A percentile compares a stretch with the other conserved stretches of the same genome.
Conservation (phyloP, 805 yeast species). For the Suhomyces prunicola region DNA sequence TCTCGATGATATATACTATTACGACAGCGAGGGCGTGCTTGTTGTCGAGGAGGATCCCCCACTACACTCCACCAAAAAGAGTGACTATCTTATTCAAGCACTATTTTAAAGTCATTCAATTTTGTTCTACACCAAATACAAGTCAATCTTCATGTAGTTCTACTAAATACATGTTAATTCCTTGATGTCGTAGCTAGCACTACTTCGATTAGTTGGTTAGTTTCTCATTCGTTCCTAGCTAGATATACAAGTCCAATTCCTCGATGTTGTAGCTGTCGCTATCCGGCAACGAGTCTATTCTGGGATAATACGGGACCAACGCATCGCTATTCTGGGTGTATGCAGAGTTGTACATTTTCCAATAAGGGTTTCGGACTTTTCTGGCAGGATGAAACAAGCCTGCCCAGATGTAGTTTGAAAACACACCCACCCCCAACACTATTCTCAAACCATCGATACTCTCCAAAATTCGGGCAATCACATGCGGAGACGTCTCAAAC, state of each 20-base stretch:
- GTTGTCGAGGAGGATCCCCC: not conserved
- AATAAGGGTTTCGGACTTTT: slow-evolving; percentile 78
- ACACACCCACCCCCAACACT: slow-evolving; percentile 72
- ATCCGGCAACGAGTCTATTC: slow-evolving; percentile 32
- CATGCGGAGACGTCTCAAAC: slow-evolving; percentile 95
- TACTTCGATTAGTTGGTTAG: too few relatives aligned
- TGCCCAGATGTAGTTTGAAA: slow-evolving; percentile 74
- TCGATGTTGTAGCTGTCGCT: slow-evolving; percentile 33
- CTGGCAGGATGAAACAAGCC: slow-evolving; percentile 94
- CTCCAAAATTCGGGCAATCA: slow-evolving; percentile 75
- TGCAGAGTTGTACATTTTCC: slow-evolving; percentile 77
- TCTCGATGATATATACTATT: not conserved
- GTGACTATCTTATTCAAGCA: slow-evolving; percentile 1
- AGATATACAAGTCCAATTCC: slow-evolving; percentile 50
- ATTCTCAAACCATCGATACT: slow-evolving; percentile 70
- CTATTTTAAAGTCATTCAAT: not conserved
- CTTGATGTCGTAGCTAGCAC: too few relatives aligned
- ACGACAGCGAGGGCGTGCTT: slow-evolving; percentile 3
- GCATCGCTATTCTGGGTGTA: slow-evolving; percentile 74
- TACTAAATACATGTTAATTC: too few relatives aligned
- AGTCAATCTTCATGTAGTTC: too few relatives aligned
- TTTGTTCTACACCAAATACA: too few relatives aligned
- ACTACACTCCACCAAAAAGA: not conserved
- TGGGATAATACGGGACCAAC: slow-evolving; percentile 80
- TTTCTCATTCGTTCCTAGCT: too few relatives aligned